Conservation (phyloP, 768 basidiomycete genomes). For the Phanerodontia chrysosporium region DNA sequence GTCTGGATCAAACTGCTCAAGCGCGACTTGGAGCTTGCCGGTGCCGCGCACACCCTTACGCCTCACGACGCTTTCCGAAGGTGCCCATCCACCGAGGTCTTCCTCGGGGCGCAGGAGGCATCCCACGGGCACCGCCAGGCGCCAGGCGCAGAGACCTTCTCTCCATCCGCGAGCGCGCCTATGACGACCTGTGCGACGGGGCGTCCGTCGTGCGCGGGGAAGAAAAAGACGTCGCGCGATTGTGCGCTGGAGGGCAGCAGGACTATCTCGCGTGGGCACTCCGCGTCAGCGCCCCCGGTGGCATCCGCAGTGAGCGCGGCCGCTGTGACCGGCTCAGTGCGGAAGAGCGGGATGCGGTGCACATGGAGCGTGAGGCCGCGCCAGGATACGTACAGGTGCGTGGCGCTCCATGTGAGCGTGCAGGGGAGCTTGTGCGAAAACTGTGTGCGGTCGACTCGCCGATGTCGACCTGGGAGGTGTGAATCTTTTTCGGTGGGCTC, state of each 20-base stretch:
- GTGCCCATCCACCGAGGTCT: background rate
- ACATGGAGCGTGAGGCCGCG: background rate
- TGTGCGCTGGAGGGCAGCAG: background rate
- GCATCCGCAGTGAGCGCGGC: background rate
- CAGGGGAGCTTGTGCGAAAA: background rate
- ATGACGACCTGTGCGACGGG: background rate
- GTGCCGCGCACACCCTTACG: background rate
- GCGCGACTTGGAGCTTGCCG: background rate
- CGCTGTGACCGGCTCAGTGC: background rate
- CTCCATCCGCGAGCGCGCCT: background rate
- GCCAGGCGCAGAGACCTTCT: background rate
- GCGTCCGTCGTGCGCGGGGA: background rate
- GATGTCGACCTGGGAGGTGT: background rate
- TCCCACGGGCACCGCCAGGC: background rate
- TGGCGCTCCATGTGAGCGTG: background rate
- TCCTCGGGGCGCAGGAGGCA: background rate
- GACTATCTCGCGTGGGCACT: background rate
- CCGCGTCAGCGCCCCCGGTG: too few relatives aligned
- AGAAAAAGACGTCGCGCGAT: background rate
- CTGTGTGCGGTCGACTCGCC: background rate
- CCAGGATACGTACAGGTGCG: background rate
- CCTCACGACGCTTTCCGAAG: background rate
- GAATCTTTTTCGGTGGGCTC: background rate
- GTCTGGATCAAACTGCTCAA: background rate
- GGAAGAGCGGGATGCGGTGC: background rate